Percentiles rank a stretch among this genome's conserved stretches.
phyloP scores from a whole-genome alignment of 2,329 filamentous ascomycete species.

The Penicillium sp. region DNA sequence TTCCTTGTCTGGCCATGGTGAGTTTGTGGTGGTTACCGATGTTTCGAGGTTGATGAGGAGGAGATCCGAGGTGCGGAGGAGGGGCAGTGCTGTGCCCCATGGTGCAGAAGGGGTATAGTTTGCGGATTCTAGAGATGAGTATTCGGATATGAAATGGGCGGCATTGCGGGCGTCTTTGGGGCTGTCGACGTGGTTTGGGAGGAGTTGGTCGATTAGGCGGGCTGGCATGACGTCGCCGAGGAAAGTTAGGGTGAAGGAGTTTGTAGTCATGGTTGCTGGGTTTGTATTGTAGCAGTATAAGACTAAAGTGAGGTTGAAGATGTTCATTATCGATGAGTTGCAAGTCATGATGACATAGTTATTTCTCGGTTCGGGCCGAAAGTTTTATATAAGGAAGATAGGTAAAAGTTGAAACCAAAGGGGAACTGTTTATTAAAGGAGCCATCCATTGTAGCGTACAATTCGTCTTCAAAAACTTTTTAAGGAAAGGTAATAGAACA shows the following conservation, averaged over 20 bases:
- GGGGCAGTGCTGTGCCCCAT: slow-evolving; percentile 37
- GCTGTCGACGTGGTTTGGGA: slow-evolving; percentile 33
- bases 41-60: slow-evolving; percentile 46
- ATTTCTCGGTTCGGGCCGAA: not conserved
- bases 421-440: slow-evolving; percentile 1
- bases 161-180: slow-evolving; percentile 22
- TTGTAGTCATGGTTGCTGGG: not conserved
- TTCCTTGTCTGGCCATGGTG: slow-evolving; percentile 39
- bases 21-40: slow-evolving; percentile 31
- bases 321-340: not conserved
- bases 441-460: slow-evolving; percentile 19
- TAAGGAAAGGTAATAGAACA: slow-evolving; percentile 17
- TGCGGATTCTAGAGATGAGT: slow-evolving; percentile 19
- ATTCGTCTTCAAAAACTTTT: slow-evolving; percentile 14
- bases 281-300: not conserved
- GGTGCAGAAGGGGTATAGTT: slow-evolving; percentile 30
- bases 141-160: slow-evolving; percentile 14
- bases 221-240: slow-evolving; percentile 46
- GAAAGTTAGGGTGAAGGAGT: slow-evolving; percentile 31
- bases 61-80: slow-evolving; percentile 35
- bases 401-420: not conserved
- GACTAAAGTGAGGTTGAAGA: not conserved
- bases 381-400: not conserved
- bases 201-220: slow-evolving; percentile 43
- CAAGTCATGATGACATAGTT: slow-evolving; percentile 19